phyloP scores from a whole-genome alignment of 495 filamentous ascomycete species.

The Aspergillus haitiensis region DNA sequence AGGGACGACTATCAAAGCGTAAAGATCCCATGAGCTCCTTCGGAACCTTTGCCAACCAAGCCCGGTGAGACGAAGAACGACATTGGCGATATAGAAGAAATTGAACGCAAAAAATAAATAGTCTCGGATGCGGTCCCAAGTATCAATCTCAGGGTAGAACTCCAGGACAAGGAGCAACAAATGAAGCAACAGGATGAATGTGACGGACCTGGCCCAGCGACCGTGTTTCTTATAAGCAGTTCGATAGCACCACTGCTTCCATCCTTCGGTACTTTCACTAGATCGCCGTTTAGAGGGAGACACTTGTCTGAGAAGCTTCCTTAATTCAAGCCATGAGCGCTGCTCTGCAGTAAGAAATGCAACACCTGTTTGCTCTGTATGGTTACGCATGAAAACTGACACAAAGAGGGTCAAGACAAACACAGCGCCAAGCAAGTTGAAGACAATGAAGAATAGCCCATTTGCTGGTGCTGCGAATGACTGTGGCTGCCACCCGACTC shows the following conservation, averaged over 20 bases:
- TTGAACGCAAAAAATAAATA: constrained; percentile 81
- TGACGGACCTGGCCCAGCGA: constrained; percentile 83
- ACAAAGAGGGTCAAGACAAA: constrained; percentile 98
- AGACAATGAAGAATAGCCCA: constrained; percentile 89
- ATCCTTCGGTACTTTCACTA: constrained; percentile 66
- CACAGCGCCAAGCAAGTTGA: constrained; percentile 95
- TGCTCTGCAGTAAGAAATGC: constrained; percentile 96
- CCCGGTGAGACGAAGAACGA: constrained; percentile 80
- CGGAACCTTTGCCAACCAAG: constrained; percentile 92
- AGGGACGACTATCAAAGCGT: constrained; percentile 79
- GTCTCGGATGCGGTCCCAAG: constrained; percentile 69
- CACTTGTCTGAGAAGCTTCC: constrained; percentile 90
- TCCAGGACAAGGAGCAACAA: constrained; percentile 81
- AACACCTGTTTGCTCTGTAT: constrained; percentile 97
- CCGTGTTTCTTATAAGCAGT: constrained; percentile 92
- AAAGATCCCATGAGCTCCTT: constrained; percentile 94
- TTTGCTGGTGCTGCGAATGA: constrained; percentile 72
- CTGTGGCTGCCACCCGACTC: constrained; percentile 67
- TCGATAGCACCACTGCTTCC: constrained; percentile 93
- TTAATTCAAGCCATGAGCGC: constrained; percentile 91
- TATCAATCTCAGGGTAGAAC: constrained; percentile 68
- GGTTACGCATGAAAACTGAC: constrained; percentile 99
- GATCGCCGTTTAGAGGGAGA: constrained; percentile 87
- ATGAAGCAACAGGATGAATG: constrained; percentile 75
- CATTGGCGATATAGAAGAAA: constrained; percentile 80